Conservation (phyloP, 495 filamentous ascomycete species). For the Podospora comata region DNA sequence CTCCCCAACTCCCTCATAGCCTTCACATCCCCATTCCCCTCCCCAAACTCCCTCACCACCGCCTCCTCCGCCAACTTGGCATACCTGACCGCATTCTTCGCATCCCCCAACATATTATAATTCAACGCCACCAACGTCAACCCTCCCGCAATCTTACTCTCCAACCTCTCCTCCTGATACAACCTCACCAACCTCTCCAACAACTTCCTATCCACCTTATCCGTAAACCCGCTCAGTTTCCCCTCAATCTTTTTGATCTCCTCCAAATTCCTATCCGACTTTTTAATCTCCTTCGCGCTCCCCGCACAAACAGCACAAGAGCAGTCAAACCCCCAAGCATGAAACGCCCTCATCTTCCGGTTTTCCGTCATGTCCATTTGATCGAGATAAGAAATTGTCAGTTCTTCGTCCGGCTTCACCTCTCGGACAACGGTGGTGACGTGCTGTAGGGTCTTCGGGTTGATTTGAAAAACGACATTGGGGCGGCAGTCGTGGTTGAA, state of each 20-base stretch:
- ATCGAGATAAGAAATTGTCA: conserved; percentile 32
- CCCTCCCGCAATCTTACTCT: conserved; percentile 22
- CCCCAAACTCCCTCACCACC: conserved; percentile 29
- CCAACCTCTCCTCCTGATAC: conserved; percentile 30
- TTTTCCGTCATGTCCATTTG: conserved; percentile 14
- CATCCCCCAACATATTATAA: conserved; percentile 32
- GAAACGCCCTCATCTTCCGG: conserved; percentile 16
- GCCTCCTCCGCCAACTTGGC: conserved; percentile 29
- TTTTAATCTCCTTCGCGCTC: neutral
- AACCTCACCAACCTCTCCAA: conserved; percentile 26
- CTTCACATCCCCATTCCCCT: conserved; percentile 20
- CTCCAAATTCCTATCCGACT: conserved; percentile 29
- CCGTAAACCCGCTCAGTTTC: conserved; percentile 17
- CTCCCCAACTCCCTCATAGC: conserved; percentile 23
- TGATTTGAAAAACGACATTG: conserved; percentile 29
- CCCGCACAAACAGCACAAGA: conserved; percentile 21
- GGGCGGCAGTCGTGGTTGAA: conserved; percentile 35
- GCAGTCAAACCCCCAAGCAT: conserved; percentile 24
- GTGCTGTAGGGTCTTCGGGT: conserved; percentile 18
- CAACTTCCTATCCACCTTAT: conserved; percentile 18
- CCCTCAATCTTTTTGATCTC: conserved; percentile 27
- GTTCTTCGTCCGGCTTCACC: conserved; percentile 28
- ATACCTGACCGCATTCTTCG: conserved; percentile 22
- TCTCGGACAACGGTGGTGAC: conserved; percentile 27
- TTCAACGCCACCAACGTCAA: conserved; percentile 35